Conservation (phyloP, 2,329 filamentous ascomycete species). For the Neonectria punicea region DNA sequence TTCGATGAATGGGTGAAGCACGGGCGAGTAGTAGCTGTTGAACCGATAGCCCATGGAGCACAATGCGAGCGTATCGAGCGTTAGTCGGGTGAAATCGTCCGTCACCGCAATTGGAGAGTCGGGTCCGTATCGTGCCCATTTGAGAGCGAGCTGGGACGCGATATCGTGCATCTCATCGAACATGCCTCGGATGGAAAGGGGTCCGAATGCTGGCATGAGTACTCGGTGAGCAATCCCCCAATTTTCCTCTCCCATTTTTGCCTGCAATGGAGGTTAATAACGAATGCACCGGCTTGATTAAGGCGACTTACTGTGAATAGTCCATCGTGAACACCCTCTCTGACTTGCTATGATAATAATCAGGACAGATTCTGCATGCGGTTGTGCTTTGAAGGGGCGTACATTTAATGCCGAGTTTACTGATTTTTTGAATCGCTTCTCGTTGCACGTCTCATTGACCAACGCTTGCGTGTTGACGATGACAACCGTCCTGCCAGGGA, state of each 20-base stretch:
- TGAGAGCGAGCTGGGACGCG: slow-evolving; percentile 70
- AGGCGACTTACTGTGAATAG: slow-evolving; percentile 66
- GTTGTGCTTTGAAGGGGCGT: slow-evolving; percentile 18
- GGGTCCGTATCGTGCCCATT: slow-evolving; percentile 73
- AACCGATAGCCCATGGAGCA: slow-evolving; percentile 76
- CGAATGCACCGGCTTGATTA: neutral
- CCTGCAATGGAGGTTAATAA: slow-evolving; percentile 46
- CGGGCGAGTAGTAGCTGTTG: slow-evolving; percentile 76
- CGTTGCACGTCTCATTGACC: slow-evolving; percentile 71
- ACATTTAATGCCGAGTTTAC: slow-evolving; percentile 59
- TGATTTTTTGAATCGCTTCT: slow-evolving; percentile 70
- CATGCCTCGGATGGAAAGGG: slow-evolving; percentile 73
- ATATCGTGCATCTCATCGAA: slow-evolving; percentile 77
- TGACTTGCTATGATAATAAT: slow-evolving; percentile 55
- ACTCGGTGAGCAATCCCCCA: slow-evolving; percentile 75
- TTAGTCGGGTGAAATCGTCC: slow-evolving; percentile 77
- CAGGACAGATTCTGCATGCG: neutral
- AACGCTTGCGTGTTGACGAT: slow-evolving; percentile 65
- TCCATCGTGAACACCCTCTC: slow-evolving; percentile 71
- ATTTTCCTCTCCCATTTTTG: slow-evolving; percentile 61
- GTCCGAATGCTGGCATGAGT: slow-evolving; percentile 75
- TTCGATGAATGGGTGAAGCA: slow-evolving; percentile 74
- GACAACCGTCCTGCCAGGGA: slow-evolving; percentile 46
- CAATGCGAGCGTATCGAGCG: slow-evolving; percentile 76
- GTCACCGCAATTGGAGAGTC: slow-evolving; percentile 65